phyloP scores from a whole-genome alignment of 2,329 filamentous ascomycete species.

The Dendryphion nanum region DNA sequence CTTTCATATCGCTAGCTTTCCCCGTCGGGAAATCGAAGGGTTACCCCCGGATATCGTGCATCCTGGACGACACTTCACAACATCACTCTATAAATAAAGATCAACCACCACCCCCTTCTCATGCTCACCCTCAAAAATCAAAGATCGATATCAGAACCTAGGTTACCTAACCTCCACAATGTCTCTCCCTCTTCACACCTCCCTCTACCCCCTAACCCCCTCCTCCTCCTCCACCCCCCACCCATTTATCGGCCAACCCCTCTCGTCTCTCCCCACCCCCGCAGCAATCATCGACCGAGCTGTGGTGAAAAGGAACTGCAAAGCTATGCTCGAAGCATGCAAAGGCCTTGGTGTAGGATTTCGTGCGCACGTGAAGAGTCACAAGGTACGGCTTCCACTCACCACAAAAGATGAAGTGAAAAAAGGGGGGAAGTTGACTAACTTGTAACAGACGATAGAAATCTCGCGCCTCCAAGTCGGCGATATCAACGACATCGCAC shows the following conservation, averaged over 20 bases:
- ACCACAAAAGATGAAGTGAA: not conserved
- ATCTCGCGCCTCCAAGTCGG: slow-evolving; percentile 70
- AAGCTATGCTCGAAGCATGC: slow-evolving; percentile 66
- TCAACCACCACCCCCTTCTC: too few relatives aligned
- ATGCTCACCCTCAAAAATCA: too few relatives aligned
- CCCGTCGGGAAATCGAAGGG: too few relatives aligned
- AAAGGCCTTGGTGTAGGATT: slow-evolving; percentile 62
- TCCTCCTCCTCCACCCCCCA: slow-evolving; percentile 5
- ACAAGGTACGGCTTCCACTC: slow-evolving; percentile 59
- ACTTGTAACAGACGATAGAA: slow-evolving; percentile 57
- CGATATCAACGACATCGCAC: not conserved
- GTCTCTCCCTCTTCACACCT: too few relatives aligned
- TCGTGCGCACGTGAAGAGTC: slow-evolving; percentile 78
- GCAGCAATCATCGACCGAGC: slow-evolving; percentile 67
- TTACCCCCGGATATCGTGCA: too few relatives aligned
- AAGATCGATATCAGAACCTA: too few relatives aligned
- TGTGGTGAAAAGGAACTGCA: slow-evolving; percentile 66
- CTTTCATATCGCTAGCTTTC: too few relatives aligned
- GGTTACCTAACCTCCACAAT: too few relatives aligned
- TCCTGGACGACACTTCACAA: too few relatives aligned
- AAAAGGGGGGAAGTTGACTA: too few relatives aligned
- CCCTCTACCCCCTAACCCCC: not conserved
- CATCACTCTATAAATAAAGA: too few relatives aligned
- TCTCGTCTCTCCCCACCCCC: slow-evolving; percentile 63
- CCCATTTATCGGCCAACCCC: slow-evolving; percentile 58